A percentile compares a stretch with the other conserved stretches of the same genome.
Evolutionary conservation across 768 basidiomycete species (phyloP).

Genomic region (Termitomyces sp.): DNA sequence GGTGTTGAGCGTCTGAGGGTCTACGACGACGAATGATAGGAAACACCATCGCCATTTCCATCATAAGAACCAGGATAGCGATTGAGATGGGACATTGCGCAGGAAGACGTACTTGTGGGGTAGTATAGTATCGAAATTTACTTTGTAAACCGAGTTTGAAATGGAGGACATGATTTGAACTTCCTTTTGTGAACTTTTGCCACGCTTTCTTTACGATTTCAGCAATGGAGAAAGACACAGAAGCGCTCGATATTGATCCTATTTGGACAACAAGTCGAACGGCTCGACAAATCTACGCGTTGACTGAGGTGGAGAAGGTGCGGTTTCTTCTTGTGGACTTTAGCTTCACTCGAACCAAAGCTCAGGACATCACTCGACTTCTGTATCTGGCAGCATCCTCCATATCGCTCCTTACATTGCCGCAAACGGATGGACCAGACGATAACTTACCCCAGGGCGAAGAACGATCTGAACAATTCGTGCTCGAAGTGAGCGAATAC

Average conservation of each 20-base stretch:
- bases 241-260: constrained; percentile 55
- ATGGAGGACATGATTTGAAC: background rate
- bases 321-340: background rate
- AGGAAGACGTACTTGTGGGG: background rate
- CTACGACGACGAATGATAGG: constrained; percentile 22
- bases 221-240: constrained; percentile 27
- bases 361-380: constrained; percentile 74
- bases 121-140: background rate
- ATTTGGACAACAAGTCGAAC: constrained; percentile 81
- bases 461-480: constrained; percentile 81
- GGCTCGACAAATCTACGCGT: constrained; percentile 73
- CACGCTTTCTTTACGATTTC: constrained; percentile 1
- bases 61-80: constrained; percentile 12
- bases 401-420: constrained; percentile 73
- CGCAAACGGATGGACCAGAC: constrained; percentile 68
- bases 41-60: constrained; percentile 10
- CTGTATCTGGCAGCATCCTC: constrained; percentile 73
- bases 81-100: background rate
- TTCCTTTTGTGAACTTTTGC: constrained; percentile 1
- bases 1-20: constrained; percentile 47
- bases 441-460: constrained; percentile 73
- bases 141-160: background rate
- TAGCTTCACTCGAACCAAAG: background rate
- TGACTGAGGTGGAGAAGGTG: constrained; percentile 79
- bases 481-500: constrained; percentile 79